These are phyloP conservation scores for Verruconis gallopava DNA, from an alignment of 2,329 filamentous ascomycete genomes.

Conservation along the genomic window DNA sequence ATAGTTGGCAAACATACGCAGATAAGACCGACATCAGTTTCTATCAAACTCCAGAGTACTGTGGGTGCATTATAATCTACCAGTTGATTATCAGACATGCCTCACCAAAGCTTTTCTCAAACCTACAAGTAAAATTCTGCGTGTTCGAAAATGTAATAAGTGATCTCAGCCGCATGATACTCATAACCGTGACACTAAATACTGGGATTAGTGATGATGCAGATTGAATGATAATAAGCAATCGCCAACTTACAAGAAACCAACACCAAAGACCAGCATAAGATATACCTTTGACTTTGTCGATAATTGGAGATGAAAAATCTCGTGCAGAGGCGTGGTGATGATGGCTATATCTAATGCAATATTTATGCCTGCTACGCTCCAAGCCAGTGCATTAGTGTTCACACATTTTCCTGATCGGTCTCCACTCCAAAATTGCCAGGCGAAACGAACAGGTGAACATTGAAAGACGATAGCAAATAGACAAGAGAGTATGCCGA, in stretches of 20 bases:
- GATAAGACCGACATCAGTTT: no score
- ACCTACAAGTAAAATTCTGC: neutral
- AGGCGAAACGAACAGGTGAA: neutral
- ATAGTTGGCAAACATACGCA: no score
- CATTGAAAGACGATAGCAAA: neutral
- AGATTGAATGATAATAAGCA: neutral
- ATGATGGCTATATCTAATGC: neutral
- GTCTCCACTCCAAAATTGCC: neutral
- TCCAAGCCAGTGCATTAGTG: neutral
- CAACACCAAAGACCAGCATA: neutral
- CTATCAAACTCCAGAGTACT: no score
- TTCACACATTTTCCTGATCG: neutral
- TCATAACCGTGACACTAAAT: neutral
- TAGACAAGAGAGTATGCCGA: neutral
- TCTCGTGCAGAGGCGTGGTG: neutral
- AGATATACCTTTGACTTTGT: neutral
- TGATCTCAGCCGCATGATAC: neutral
- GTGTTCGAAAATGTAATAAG: neutral
- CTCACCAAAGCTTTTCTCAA: no score
- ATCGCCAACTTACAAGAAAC: neutral
- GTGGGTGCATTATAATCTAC: no score
- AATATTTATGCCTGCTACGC: neutral
- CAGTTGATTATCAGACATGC: no score
- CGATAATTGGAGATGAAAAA: neutral
- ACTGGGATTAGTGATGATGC: neutral